These are phyloP conservation scores for Triticum dicoccoides DNA, from an alignment of 176 grass and related monocot genomes.

Conservation along the genomic window DNA sequence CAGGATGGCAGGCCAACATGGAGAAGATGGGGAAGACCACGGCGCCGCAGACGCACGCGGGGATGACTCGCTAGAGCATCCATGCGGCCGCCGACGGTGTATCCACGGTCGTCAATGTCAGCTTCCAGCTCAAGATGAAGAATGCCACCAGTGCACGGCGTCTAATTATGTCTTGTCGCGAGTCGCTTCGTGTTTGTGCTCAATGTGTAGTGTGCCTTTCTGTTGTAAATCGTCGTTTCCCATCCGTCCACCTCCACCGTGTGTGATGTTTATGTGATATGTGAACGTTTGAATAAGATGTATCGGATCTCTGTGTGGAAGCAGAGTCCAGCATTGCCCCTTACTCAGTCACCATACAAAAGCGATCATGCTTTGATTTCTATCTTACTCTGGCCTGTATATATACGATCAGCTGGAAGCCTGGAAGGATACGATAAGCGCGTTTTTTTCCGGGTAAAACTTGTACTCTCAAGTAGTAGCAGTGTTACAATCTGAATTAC, in stretches of 20 bases:
- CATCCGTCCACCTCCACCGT: not conserved
- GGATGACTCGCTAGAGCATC: conserved; percentile 38
- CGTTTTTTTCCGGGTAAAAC: too few species aligned
- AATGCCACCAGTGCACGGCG: not conserved
- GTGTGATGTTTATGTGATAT: not conserved
- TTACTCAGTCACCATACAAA: too few species aligned
- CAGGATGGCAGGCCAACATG: conserved; percentile 71
- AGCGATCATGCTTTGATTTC: too few species aligned
- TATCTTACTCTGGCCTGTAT: too few species aligned
- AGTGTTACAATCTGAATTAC: too few species aligned
- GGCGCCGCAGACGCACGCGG: conserved; percentile 18
- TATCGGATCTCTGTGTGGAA: too few species aligned
- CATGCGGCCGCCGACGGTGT: not conserved
- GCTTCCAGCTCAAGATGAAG: not conserved
- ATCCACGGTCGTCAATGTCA: not conserved
- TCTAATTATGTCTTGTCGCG: not conserved
- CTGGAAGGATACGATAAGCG: too few species aligned
- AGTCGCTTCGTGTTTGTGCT: not conserved
- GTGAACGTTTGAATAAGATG: not conserved
- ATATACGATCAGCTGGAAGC: too few species aligned
- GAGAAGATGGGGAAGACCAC: conserved; percentile 53
- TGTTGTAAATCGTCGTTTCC: not conserved
- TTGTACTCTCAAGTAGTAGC: too few species aligned
- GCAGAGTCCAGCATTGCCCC: too few species aligned
- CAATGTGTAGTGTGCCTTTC: not conserved